Base-by-base conservation (phyloP, 1,284 basidiomycete genomes). In the Sparassis latifolia region DNA sequence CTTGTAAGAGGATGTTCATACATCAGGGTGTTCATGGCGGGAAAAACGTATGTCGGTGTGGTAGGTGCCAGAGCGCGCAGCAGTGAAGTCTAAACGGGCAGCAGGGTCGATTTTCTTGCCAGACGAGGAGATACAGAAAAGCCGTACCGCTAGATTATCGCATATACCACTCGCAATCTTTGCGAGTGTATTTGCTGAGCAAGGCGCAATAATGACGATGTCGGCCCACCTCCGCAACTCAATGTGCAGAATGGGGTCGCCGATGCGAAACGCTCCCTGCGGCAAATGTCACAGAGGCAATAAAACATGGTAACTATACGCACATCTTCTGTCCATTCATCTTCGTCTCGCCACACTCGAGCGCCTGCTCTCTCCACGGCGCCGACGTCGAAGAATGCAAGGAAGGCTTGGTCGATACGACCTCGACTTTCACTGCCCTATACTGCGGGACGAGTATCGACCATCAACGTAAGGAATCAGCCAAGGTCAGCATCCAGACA, bases 1-100 rank as follows among this genome's bases (percentile, higher is more conserved):
- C 78, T 77, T 0, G 96, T 98, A 35, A 98, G 74, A n/a, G 93
- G 92, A 63, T 99, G 94, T 55, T 89, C 79, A 65, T 90, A 98
- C 96, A 99, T 98, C 57, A 91, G 74, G 4, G 95, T 98, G 67
- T 99, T 99, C 96, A 98, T 99, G 0, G 97, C 96, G 2, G 96
- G 97, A 62, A 95, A 98, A 33, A 98, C 69, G 59, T 87, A 89
- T 12, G 91, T 92, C 2, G 89, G 87, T 0, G 89, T 96, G 2
- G 77, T 76, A 0, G 91, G 86, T 5, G 86, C 75, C 0, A 97
- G 74, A 0, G 95, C 96, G 12, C 96, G 85, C 52, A 99, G 78
- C 6, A 98, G 74, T 4, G 90, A 94, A 2, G 94, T 95, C 92
- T 96, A 54, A 2, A 44, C 4, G 42, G n/a, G n/a, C n/a, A n/a